Evolutionary conservation across 2,329 filamentous ascomycete species (phyloP).

Genomic region (Scedosporium aurantiacum): DNA sequence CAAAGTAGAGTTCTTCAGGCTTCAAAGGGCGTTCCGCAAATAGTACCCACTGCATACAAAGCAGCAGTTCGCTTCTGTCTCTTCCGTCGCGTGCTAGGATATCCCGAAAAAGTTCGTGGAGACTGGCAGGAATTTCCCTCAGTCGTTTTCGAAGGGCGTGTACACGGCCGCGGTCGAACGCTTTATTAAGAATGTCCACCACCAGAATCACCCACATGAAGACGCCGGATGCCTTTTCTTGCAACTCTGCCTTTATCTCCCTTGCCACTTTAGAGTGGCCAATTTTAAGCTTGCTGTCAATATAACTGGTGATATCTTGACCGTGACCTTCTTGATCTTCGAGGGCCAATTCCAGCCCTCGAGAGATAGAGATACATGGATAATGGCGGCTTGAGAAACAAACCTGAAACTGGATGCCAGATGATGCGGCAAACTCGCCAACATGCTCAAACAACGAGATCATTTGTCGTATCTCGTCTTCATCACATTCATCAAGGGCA

Average conservation of each 20-base stretch:
- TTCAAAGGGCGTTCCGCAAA: constrained; percentile 32
- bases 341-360: constrained; percentile 9
- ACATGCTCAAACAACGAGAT: constrained; percentile 30
- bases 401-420: constrained; percentile 15
- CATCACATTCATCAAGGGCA: constrained; percentile 38
- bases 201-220: constrained; percentile 35
- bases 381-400: constrained; percentile 39
- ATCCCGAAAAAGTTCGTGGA: background rate
- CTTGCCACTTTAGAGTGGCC: constrained; percentile 3
- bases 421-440: constrained; percentile 15
- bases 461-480: constrained; percentile 29
- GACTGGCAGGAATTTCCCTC: background rate
- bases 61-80: background rate
- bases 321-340: background rate
- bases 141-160: background rate
- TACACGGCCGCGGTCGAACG: constrained; percentile 16
- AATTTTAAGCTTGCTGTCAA: background rate
- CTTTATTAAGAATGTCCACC: constrained; percentile 24
- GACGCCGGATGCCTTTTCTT: constrained; percentile 25
- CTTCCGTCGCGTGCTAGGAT: background rate
- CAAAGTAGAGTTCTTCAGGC: constrained; percentile 33
- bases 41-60: constrained; percentile 31
- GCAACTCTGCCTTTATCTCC: constrained; percentile 14
- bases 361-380: constrained; percentile 24
- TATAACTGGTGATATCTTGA: background rate